Evolutionary conservation across 176 grass and related monocot genomes (phyloP).

Genomic region (Aegilops umbellulata): DNA sequence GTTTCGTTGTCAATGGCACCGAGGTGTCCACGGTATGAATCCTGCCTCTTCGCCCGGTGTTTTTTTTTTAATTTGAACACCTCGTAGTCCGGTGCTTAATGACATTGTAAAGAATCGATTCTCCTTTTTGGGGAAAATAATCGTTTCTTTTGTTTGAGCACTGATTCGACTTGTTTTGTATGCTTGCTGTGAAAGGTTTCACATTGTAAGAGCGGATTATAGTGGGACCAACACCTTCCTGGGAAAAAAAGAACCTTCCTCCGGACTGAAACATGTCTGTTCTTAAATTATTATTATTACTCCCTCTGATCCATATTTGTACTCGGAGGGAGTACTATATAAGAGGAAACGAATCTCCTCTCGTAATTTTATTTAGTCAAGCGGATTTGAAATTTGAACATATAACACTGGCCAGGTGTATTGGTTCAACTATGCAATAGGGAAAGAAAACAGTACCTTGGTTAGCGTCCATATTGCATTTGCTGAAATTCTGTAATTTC

Average conservation of each 20-base stretch:
- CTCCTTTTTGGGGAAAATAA: no score
- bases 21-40: slow-evolving; percentile 74
- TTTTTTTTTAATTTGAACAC: background rate
- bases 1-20: slow-evolving; percentile 61
- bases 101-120: background rate
- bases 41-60: background rate
- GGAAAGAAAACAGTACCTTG: background rate
- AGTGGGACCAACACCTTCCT: background rate
- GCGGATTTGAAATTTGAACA: background rate
- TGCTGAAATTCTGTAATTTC: background rate
- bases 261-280: background rate
- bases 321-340: no score
- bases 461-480: background rate
- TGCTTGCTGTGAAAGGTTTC: background rate
- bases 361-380: background rate
- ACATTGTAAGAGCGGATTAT: slow-evolving; percentile 2
- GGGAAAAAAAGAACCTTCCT: background rate
- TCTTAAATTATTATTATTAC: no score
- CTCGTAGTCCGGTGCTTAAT: background rate
- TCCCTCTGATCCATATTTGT: no score
- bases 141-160: background rate
- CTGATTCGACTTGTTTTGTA: background rate
- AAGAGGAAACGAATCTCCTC: background rate
- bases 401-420: background rate
- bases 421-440: background rate